Evolutionary conservation across 352 stramenopile genomes (phyloP), one percentile per base, ranked within the genome.

Genomic region (Pythium graminicola): DNA sequence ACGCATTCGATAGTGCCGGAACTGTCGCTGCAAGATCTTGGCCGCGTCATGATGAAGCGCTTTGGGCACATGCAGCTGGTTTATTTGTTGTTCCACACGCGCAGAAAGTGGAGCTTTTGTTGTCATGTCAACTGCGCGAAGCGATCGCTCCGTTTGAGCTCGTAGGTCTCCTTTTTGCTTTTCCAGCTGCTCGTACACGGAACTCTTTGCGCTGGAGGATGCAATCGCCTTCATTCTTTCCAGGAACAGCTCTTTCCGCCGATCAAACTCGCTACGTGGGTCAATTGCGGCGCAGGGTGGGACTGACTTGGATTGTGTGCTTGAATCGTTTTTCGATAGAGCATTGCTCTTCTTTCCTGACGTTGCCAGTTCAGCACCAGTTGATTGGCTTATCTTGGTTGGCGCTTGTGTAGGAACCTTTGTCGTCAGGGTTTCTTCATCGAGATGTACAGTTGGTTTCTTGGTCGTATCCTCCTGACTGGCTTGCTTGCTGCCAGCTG

Each of bases 221-320:
- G 73, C 77, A 27, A 89, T 84, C 13, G 70, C 62, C 44, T 90
- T 89, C 62, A 90, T 90, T 54, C 81, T 70, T 24, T 93, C 69
- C 36, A 69, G 53, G 41, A 93, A 93, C 23, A 75, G 53, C 54
- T 86, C 65, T 35, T 89, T 90, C 16, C 81, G 65, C 23, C 73
- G 67, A 38, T 86, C 67, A 44, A 90, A 93, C 46, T 93, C 81
- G 2, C 33, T 54, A 6, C 41, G 56, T 16, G 56, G 20, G 19
- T 63, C 56, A 2, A 45, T 11, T 16, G 19, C 23, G 2, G 13
- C 23, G 20, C 23, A 13, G 29, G 16, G 20, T 32, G 45, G 31
- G 24, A 5, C 28, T 23, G 22, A 6, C 16, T 50, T 11, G n/a
- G n/a, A n/a, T n/a, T n/a, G n/a, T n/a, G 6, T 17, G 13, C 35